phyloP scores from a whole-genome alignment of 169 alveolate species.

The Babesia caballi region DNA sequence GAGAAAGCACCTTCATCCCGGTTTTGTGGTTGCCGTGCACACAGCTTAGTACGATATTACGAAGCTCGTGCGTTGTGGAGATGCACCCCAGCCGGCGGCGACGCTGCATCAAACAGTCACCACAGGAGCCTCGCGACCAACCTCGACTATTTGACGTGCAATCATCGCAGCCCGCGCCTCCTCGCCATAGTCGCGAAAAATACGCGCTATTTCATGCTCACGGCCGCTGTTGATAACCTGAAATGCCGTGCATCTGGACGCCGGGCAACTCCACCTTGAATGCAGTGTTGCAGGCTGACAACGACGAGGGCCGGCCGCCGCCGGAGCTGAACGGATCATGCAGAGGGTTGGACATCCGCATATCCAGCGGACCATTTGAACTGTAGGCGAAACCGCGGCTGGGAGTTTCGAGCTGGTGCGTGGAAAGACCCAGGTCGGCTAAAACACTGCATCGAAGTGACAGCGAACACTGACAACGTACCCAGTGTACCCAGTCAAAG shows the following conservation, averaged over 20 bases:
- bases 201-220: slow-evolving; percentile 26
- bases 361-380: slow-evolving; percentile 71
- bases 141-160: slow-evolving; percentile 52
- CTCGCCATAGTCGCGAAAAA: slow-evolving; percentile 50
- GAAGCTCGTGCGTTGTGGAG: slow-evolving; percentile 64
- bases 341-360: slow-evolving; percentile 75
- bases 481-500: slow-evolving; percentile 65
- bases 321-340: slow-evolving; percentile 54
- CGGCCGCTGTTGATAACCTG: slow-evolving; percentile 41
- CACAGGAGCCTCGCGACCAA: not conserved
- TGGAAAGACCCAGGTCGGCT: slow-evolving; percentile 73
- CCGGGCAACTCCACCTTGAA: slow-evolving; percentile 50
- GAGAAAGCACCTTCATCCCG: slow-evolving; percentile 70
- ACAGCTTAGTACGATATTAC: slow-evolving; percentile 56
- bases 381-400: slow-evolving; percentile 73
- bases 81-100: slow-evolving; percentile 31
- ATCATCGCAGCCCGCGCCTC: slow-evolving; percentile 54
- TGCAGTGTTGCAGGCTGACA: slow-evolving; percentile 34
- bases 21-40: slow-evolving; percentile 56
- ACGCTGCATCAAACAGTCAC: not conserved
- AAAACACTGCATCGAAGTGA: slow-evolving; percentile 41
- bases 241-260: no score
- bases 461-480: not conserved
- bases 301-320: not conserved
- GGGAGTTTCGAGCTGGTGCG: slow-evolving; percentile 70